These are phyloP conservation scores for Hibiscus mutabilis DNA, from an alignment of 345 rosid species.

Conservation along the genomic window DNA sequence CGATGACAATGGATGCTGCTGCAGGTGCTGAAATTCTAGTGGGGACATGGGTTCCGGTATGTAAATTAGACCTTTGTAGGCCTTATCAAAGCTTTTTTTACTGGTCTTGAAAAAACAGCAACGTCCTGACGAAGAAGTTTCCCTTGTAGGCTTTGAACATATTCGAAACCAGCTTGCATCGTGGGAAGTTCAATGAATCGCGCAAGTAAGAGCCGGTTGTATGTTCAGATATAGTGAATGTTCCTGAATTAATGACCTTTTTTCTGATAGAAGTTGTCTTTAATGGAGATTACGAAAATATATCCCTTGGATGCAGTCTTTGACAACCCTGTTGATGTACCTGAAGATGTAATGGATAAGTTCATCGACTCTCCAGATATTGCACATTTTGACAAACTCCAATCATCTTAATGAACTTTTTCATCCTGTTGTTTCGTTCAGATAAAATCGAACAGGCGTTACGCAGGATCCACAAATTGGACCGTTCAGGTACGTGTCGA, in stretches of 20 bases:
- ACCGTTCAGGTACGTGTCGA: slow-evolving; percentile 62
- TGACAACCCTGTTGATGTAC: slow-evolving; percentile 80
- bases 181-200: slow-evolving; percentile 55
- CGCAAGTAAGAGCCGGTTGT: slow-evolving; percentile 35
- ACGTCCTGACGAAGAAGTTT: background rate
- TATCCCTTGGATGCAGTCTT: slow-evolving; percentile 90
- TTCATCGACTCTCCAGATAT: background rate
- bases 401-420: slow-evolving; percentile 4
- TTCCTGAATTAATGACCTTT: background rate
- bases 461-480: slow-evolving; percentile 84
- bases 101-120: background rate
- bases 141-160: slow-evolving; percentile 49
- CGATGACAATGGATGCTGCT: background rate
- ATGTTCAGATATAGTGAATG: background rate
- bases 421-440: slow-evolving; percentile 25
- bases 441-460: slow-evolving; percentile 81
- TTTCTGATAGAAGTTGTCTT: slow-evolving; percentile 14
- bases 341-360: slow-evolving; percentile 69
- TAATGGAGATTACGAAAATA: slow-evolving; percentile 85
- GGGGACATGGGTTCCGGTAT: background rate
- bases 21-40: background rate
- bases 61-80: background rate
- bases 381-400: background rate
- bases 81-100: background rate
- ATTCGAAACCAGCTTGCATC: slow-evolving; percentile 46